A percentile compares a stretch with the other conserved stretches of the same genome.
Evolutionary conservation across 2,329 filamentous ascomycete species (phyloP).

Genomic region (Xylaria sp.): DNA sequence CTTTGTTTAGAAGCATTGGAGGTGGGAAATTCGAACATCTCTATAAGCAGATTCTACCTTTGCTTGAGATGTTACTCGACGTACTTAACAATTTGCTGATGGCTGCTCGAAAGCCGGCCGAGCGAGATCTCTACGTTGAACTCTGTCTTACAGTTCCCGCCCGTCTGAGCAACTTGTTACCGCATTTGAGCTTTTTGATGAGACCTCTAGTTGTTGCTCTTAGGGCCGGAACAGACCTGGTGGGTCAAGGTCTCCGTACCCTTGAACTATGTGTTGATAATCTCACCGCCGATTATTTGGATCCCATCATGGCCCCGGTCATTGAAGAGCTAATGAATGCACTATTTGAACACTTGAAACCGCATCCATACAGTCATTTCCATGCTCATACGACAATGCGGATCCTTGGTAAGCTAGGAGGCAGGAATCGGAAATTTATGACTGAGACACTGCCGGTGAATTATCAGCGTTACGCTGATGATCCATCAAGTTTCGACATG

Average conservation of each 20-base stretch:
- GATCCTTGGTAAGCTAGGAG: conserved; percentile 95
- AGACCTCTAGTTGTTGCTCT: conserved; percentile 95
- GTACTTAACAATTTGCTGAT: conserved; percentile 95
- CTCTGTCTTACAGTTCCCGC: conserved; percentile 96
- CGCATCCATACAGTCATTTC: conserved; percentile 95
- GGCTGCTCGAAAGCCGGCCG: conserved; percentile 88
- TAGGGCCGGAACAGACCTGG: conserved; percentile 89
- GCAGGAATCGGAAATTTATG: conserved; percentile 94
- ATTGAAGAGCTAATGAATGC: conserved; percentile 99
- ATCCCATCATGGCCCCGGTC: conserved; percentile 98
- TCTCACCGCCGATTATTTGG: conserved; percentile 94
- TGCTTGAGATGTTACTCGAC: conserved; percentile 97
- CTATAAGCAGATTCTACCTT: conserved; percentile 96
- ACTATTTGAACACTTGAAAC: conserved; percentile 93
- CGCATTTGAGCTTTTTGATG: conserved; percentile 97
- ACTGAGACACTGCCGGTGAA: conserved; percentile 86
- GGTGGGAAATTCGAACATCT: conserved; percentile 97
- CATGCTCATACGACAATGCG: conserved; percentile 98
- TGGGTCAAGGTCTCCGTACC: conserved; percentile 92
- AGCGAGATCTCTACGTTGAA: conserved; percentile 96
- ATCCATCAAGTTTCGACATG: conserved; percentile 86
- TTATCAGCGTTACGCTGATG: conserved; percentile 88
- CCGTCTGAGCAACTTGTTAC: conserved; percentile 90
- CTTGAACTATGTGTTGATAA: conserved; percentile 98
- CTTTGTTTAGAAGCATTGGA: conserved; percentile 94